These are phyloP conservation scores for Leptosphaerulina australis DNA, from an alignment of 2,329 filamentous ascomycete species.

Conservation along the genomic window DNA sequence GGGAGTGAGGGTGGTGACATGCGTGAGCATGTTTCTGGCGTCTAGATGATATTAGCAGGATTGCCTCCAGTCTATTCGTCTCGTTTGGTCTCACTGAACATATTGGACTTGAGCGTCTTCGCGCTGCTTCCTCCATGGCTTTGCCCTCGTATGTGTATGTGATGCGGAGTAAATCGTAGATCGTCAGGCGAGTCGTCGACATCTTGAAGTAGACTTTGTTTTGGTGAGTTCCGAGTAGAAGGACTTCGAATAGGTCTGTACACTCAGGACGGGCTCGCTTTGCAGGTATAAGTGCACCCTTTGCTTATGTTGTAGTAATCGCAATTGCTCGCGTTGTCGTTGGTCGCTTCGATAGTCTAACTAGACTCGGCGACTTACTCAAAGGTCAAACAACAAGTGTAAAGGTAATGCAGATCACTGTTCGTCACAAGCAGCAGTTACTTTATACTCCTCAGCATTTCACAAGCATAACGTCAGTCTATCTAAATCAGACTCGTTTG, in stretches of 20 bases:
- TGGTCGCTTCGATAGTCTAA: slow-evolving; percentile 18
- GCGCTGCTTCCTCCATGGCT: slow-evolving; percentile 26
- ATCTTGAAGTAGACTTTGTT: slow-evolving; percentile 16
- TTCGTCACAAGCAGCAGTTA: background rate
- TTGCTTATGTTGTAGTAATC: slow-evolving; percentile 17
- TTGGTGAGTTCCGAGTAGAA: background rate
- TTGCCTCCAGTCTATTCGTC: no score
- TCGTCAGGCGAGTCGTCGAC: slow-evolving; percentile 41
- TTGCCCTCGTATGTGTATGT: slow-evolving; percentile 44
- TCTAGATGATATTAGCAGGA: slow-evolving; percentile 24
- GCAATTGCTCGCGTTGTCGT: slow-evolving; percentile 30
- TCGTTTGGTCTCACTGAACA: slow-evolving; percentile 31
- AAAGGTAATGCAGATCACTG: background rate
- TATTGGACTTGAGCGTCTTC: slow-evolving; percentile 28
- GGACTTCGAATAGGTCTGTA: background rate
- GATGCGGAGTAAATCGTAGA: slow-evolving; percentile 44
- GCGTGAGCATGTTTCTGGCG: slow-evolving; percentile 34
- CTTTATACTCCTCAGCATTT: slow-evolving; percentile 15
- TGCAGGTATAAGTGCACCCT: slow-evolving; percentile 13
- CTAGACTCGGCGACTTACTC: slow-evolving; percentile 10
- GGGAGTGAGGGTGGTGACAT: slow-evolving; percentile 19
- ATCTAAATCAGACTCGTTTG: slow-evolving; percentile 7
- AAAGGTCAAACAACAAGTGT: slow-evolving; percentile 6
- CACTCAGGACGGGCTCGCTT: background rate
- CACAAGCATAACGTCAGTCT: slow-evolving; percentile 10